Evolutionary conservation across 78 protist species (phyloP).

Genomic region (Dictyostelium firmibasis): DNA sequence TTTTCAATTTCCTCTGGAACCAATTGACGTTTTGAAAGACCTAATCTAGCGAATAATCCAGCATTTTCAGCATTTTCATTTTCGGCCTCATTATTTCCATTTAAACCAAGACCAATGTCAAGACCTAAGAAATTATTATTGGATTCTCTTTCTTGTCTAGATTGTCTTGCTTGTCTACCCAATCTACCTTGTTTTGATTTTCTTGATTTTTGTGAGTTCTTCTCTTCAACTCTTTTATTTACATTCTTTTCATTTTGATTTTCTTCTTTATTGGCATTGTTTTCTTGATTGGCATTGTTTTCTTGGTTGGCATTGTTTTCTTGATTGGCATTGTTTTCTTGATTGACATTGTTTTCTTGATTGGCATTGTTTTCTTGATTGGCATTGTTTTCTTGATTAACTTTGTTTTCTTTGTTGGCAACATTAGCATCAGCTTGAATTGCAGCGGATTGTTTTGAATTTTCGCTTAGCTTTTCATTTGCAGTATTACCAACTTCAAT

Average conservation of each 20-base stretch:
- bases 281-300: not conserved
- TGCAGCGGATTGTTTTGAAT: not conserved
- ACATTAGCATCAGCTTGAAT: not conserved
- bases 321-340: not conserved
- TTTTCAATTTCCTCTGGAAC: not conserved
- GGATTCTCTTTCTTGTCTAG: not conserved
- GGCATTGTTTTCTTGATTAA: not conserved
- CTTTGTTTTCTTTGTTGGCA: not conserved
- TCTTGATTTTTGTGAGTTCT: not conserved
- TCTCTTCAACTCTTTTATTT: not conserved
- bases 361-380: not conserved
- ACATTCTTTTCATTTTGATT: not conserved
- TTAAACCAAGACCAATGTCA: not conserved
- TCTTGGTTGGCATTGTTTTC: not conserved
- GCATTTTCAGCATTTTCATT: not conserved
- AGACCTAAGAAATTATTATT: not conserved
- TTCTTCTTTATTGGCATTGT: not conserved
- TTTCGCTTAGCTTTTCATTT: not conserved
- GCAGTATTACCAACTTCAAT: not conserved
- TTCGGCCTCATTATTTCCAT: not conserved
- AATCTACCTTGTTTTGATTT: not conserved
- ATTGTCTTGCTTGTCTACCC: not conserved
- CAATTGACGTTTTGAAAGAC: slow-evolving; percentile 6
- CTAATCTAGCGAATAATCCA: not conserved
- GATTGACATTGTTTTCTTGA: not conserved